Conservation (phyloP, 108 stramenopile species). For the Bacterosira constricta region DNA sequence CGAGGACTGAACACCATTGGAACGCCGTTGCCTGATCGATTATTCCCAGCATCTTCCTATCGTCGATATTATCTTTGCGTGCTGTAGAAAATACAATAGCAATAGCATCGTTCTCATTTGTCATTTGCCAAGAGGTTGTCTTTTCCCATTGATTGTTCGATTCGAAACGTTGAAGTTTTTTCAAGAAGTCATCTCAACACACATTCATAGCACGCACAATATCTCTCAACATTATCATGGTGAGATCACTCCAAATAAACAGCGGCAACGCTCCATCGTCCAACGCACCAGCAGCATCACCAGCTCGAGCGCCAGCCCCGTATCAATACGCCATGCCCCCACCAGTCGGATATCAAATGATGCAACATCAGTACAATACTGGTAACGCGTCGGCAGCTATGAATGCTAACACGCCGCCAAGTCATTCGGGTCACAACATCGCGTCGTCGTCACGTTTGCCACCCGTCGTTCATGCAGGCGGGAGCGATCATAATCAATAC, state of each 20-base stretch:
- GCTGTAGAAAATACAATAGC: neutral
- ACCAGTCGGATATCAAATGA: neutral
- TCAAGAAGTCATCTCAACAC: neutral
- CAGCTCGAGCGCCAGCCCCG: neutral
- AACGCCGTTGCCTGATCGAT: conserved; percentile 7
- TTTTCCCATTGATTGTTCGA: no score
- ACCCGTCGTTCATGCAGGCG: conserved; percentile 2
- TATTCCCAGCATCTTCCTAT: neutral
- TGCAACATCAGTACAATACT: neutral
- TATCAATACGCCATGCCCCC: conserved; percentile 9
- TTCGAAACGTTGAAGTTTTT: neutral
- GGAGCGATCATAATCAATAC: neutral
- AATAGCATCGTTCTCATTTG: neutral
- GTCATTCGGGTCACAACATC: neutral
- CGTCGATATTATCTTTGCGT: neutral
- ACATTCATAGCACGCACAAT: neutral
- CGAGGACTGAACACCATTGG: neutral
- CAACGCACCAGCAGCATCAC: neutral
- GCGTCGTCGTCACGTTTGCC: neutral
- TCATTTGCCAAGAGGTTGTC: neutral
- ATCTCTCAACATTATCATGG: no score
- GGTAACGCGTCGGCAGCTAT: neutral
- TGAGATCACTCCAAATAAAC: no score
- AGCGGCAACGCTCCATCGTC: no score
- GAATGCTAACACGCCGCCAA: neutral